These are phyloP conservation scores for Fistulinella cinereoalba DNA, from an alignment of 1,284 basidiomycete species.

Conservation along the genomic window DNA sequence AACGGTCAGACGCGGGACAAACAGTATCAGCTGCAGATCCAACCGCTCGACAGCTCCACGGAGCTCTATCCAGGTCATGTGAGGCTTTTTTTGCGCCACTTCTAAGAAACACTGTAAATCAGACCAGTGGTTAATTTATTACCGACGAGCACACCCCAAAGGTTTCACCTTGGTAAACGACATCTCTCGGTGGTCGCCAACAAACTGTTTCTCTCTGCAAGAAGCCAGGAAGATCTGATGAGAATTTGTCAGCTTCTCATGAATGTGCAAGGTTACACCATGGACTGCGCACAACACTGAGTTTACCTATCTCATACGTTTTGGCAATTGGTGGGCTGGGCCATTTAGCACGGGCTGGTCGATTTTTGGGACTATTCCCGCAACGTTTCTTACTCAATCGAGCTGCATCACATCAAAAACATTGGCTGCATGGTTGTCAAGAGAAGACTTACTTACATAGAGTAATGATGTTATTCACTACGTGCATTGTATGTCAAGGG, in stretches of 20 bases:
- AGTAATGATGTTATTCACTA: slow-evolving; percentile 3
- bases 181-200: slow-evolving; percentile 15
- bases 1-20: no score
- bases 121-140: background rate
- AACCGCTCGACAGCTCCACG: slow-evolving; percentile 18
- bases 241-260: background rate
- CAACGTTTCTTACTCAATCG: slow-evolving; percentile 1
- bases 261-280: background rate
- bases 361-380: background rate
- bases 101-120: slow-evolving; percentile 26
- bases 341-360: slow-evolving; percentile 4
- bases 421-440: background rate
- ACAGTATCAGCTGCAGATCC: background rate
- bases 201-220: slow-evolving; percentile 25
- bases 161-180: slow-evolving; percentile 29
- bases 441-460: slow-evolving; percentile 14
- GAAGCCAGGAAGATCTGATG: slow-evolving; percentile 31
- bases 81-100: slow-evolving; percentile 6
- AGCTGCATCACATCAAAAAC: slow-evolving; percentile 7
- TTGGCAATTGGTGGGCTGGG: slow-evolving; percentile 4
- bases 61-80: slow-evolving; percentile 23
- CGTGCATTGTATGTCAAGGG: background rate
- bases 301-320: slow-evolving; percentile 4
- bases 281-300: slow-evolving; percentile 20
- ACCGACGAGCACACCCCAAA: background rate